Evolutionary conservation across 108 stramenopile species (phyloP).

Genomic region (Craspedostauros australis): DNA sequence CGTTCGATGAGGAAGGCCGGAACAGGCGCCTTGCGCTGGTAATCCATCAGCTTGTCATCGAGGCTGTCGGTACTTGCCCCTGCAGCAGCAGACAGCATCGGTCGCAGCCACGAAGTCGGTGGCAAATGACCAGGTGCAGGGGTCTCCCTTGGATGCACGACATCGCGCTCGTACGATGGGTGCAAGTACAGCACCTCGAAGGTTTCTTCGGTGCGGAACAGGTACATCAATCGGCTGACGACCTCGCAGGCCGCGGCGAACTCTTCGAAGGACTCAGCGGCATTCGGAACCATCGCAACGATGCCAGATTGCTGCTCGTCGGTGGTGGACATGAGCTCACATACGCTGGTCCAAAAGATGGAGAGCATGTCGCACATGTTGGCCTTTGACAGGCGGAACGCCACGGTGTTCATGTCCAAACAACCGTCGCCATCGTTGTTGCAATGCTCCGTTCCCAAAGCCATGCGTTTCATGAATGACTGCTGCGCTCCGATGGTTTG

Average conservation of each 20-base stretch:
- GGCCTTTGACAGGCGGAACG: too few relatives aligned
- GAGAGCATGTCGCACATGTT: conserved; percentile 42
- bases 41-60: conserved; percentile 57
- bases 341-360: conserved; percentile 73
- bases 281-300: conserved; percentile 48
- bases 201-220: conserved; percentile 48
- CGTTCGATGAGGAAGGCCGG: conserved; percentile 60
- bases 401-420: too few relatives aligned
- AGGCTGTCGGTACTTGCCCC: conserved; percentile 20
- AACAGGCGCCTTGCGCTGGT: conserved; percentile 62
- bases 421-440: conserved; percentile 35
- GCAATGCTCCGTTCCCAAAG: too few relatives aligned
- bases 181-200: conserved; percentile 64
- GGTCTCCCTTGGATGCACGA: conserved; percentile 31
- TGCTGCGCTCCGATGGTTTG: too few relatives aligned
- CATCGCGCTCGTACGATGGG: conserved; percentile 52
- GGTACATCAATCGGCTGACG: conserved; percentile 47
- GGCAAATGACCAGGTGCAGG: conserved; percentile 53
- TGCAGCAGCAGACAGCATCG: conserved; percentile 37
- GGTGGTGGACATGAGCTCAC: conserved; percentile 50
- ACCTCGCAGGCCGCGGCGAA: conserved; percentile 65
- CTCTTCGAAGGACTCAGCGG: conserved; percentile 11
- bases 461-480: too few relatives aligned
- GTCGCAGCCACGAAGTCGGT: conserved; percentile 52
- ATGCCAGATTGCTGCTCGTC: conserved; percentile 38